Evolutionary conservation across 441 rosid genomes (phyloP).

Genomic region (Euphorbia celastroides): DNA sequence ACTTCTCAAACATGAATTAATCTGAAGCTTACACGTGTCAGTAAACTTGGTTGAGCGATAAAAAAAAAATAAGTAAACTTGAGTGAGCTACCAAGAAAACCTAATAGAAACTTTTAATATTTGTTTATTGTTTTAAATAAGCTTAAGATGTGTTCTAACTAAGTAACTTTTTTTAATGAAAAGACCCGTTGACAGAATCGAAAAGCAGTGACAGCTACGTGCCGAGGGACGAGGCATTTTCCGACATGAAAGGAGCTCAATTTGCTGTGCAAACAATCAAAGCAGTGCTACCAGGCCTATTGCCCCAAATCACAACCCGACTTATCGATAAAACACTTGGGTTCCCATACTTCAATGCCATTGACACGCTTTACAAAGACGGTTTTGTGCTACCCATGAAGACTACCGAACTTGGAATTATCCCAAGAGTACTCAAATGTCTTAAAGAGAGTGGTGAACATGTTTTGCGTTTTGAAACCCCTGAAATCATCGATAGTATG

Average conservation of each 20-base stretch:
- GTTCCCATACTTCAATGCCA: conserved; percentile 54
- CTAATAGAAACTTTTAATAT: no score
- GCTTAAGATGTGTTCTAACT: no score
- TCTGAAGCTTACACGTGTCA: no score
- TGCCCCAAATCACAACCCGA: conserved; percentile 35
- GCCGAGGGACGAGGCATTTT: conserved; percentile 63
- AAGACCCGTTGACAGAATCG: conserved; percentile 46
- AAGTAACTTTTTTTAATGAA: conserved; percentile 5
- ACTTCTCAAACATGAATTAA: no score
- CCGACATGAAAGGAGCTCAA: conserved; percentile 31
- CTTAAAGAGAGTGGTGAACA: conserved; percentile 26
- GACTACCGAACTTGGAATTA: conserved; percentile 16
- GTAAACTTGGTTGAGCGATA: no score
- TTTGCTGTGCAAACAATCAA: conserved; percentile 44
- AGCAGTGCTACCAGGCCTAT: conserved; percentile 43
- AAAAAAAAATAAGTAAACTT: no score
- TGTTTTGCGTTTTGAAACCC: conserved; percentile 43
- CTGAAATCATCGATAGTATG: conserved; percentile 38
- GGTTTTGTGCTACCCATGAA: conserved; percentile 44
- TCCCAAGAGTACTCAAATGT: conserved; percentile 47
- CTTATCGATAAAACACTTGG: conserved; percentile 29
- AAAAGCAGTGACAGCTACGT: conserved; percentile 36
- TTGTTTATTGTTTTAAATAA: no score
- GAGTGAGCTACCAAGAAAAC: no score
- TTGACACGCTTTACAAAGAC: conserved; percentile 46